Evolutionary conservation across 2,329 filamentous ascomycete species (phyloP).

Genomic region (Periconia digitata): DNA sequence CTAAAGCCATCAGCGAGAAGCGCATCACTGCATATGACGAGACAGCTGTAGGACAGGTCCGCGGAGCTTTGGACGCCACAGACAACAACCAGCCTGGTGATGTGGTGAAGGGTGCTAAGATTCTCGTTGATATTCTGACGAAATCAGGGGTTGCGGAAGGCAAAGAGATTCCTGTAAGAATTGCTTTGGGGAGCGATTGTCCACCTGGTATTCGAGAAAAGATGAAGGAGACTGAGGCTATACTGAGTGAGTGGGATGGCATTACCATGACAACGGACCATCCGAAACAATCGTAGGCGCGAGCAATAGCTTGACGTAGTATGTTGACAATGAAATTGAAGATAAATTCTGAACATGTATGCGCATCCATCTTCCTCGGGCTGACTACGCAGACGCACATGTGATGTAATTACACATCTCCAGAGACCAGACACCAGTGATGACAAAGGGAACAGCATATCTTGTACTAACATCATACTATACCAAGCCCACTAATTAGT

Average conservation of each 20-base stretch:
- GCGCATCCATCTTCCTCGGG: no score
- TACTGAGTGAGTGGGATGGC: slow-evolving; percentile 43
- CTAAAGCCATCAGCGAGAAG: slow-evolving; percentile 18
- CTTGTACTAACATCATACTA: no score
- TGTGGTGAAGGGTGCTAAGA: slow-evolving; percentile 54
- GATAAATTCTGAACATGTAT: not conserved
- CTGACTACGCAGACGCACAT: no score
- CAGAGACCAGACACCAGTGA: no score
- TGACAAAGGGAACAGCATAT: no score
- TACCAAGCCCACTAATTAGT: no score
- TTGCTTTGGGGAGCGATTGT: slow-evolving; percentile 58
- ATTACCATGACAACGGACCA: slow-evolving; percentile 23
- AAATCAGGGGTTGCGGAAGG: slow-evolving; percentile 52
- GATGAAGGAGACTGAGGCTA: slow-evolving; percentile 20
- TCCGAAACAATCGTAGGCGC: not conserved
- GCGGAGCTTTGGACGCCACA: slow-evolving; percentile 35
- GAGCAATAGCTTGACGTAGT: no score
- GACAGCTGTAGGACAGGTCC: slow-evolving; percentile 35
- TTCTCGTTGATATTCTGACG: slow-evolving; percentile 60
- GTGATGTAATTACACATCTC: no score
- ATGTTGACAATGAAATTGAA: no score
- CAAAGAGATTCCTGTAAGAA: slow-evolving; percentile 54
- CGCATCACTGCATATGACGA: slow-evolving; percentile 35
- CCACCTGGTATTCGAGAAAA: slow-evolving; percentile 19
- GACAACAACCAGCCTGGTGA: slow-evolving; percentile 59